phyloP scores from a whole-genome alignment of 148 eudicot genomes.

The Amaranthus cruentus region DNA sequence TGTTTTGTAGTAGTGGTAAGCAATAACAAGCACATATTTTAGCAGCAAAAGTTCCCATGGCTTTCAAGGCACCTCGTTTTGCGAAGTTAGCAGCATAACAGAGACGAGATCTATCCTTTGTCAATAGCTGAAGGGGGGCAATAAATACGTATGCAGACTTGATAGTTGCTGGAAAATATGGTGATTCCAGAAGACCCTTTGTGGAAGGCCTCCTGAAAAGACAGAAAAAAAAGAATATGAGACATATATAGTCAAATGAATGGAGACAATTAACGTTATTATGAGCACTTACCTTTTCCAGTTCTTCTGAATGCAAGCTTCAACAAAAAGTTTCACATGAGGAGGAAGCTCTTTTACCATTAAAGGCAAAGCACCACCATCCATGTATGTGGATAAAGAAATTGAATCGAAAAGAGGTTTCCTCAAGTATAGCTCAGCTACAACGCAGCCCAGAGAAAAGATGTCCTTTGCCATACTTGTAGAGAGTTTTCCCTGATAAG shows the following conservation, averaged over 20 bases:
- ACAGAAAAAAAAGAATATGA: conserved; percentile 8
- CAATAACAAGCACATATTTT: conserved; percentile 90
- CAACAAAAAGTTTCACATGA: conserved; percentile 56
- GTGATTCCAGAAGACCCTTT: conserved; percentile 78
- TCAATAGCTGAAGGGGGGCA: conserved; percentile 73
- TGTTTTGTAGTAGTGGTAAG: conserved; percentile 53
- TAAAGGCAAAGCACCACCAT: conserved; percentile 53
- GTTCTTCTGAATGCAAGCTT: conserved; percentile 75
- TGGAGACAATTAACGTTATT: not conserved
- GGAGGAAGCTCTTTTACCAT: conserved; percentile 63
- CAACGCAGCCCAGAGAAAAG: conserved; percentile 83
- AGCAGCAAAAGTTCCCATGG: conserved; percentile 86
- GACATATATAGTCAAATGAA: not conserved
- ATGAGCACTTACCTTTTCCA: conserved; percentile 52
- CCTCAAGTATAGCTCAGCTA: conserved; percentile 80
- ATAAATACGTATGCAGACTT: conserved; percentile 79
- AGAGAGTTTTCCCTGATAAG: conserved; percentile 33
- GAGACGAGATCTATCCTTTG: conserved; percentile 61
- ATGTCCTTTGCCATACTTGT: conserved; percentile 57
- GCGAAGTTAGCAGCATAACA: conserved; percentile 80
- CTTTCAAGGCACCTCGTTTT: conserved; percentile 70
- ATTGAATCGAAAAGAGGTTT: conserved; percentile 77
- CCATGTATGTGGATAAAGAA: conserved; percentile 49
- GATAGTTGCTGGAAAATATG: conserved; percentile 65
- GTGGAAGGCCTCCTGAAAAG: conserved; percentile 85